phyloP scores from a whole-genome alignment of 352 stramenopile genomes.

The Pythium insidiosum region DNA sequence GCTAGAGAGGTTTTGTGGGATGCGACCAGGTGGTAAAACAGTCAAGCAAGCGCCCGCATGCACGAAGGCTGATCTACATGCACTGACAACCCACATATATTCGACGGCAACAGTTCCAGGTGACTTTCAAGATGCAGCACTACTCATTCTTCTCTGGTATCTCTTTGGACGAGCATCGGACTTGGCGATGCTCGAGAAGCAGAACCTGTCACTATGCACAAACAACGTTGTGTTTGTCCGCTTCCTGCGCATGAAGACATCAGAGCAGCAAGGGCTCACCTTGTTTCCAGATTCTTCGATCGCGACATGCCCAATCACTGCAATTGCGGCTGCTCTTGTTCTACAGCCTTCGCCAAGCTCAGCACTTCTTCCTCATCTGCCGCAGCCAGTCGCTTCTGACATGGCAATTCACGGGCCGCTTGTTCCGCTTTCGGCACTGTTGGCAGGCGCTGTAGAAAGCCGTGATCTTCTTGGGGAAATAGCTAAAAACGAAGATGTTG shows the following conservation, averaged over 20 bases:
- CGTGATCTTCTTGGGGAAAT: neutral
- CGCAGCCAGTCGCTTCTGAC: no score
- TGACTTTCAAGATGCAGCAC: conserved; percentile 16
- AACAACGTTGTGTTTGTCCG: conserved; percentile 12
- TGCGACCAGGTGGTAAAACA: neutral
- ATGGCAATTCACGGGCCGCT: no score
- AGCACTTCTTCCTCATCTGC: conserved; percentile 1
- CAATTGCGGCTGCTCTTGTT: conserved; percentile 1
- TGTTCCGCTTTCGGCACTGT: neutral
- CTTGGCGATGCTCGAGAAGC: conserved; percentile 8
- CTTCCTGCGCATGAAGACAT: conserved; percentile 15
- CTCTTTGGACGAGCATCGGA: conserved; percentile 14
- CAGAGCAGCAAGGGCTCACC: conserved; percentile 13
- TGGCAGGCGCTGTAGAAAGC: neutral
- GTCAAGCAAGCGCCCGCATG: conserved; percentile 6
- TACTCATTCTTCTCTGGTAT: conserved; percentile 13
- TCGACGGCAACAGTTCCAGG: neutral
- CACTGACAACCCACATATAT: conserved; percentile 2
- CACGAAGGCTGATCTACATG: conserved; percentile 5
- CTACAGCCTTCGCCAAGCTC: conserved; percentile 5
- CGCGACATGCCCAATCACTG: conserved; percentile 3
- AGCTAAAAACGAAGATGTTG: neutral
- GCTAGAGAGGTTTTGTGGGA: conserved; percentile 1
- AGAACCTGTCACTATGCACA: conserved; percentile 8
- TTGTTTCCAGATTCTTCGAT: conserved; percentile 4